Percentiles rank a stretch among this genome's conserved stretches.
These are phyloP conservation scores for Sclerospora graminicola DNA, from an alignment of 352 stramenopile genomes.

Conservation along the genomic window DNA sequence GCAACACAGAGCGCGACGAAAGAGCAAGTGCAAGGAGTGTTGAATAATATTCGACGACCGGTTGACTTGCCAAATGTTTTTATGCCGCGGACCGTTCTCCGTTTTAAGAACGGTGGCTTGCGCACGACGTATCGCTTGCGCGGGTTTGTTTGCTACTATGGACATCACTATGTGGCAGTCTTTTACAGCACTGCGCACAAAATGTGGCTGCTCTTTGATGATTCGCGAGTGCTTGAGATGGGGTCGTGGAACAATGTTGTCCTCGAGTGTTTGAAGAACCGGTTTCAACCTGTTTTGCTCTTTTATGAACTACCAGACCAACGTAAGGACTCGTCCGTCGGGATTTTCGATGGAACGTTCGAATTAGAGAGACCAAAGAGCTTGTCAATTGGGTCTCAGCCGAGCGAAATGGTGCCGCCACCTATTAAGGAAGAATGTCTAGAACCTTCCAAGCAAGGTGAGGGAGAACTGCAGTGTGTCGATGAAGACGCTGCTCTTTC, in stretches of 20 bases:
- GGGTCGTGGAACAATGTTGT: slow-evolving; percentile 71
- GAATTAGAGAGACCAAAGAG: slow-evolving; percentile 39
- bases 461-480: slow-evolving; percentile 21
- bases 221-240: slow-evolving; percentile 68
- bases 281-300: slow-evolving; percentile 75
- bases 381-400: slow-evolving; percentile 45
- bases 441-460: slow-evolving; percentile 21
- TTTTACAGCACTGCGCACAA: slow-evolving; percentile 83
- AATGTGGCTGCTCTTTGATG: slow-evolving; percentile 82
- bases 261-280: slow-evolving; percentile 58
- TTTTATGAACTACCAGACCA: slow-evolving; percentile 81
- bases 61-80: slow-evolving; percentile 72
- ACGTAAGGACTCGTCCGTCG: slow-evolving; percentile 75
- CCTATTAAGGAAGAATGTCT: slow-evolving; percentile 54
- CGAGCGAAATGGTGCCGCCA: slow-evolving; percentile 31
- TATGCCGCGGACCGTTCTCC: slow-evolving; percentile 47
- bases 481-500: slow-evolving; percentile 21
- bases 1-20: slow-evolving; percentile 62
- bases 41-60: slow-evolving; percentile 57
- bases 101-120: slow-evolving; percentile 59
- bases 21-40: slow-evolving; percentile 55
- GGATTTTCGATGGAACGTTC: slow-evolving; percentile 26
- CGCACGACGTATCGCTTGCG: slow-evolving; percentile 68
- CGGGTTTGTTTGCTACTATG: slow-evolving; percentile 82
- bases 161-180: slow-evolving; percentile 69